Percentiles rank a stretch among this genome's conserved stretches.
Conservation (phyloP, 2,329 filamentous ascomycete genomes). For the Grosmannia clavigera region DNA sequence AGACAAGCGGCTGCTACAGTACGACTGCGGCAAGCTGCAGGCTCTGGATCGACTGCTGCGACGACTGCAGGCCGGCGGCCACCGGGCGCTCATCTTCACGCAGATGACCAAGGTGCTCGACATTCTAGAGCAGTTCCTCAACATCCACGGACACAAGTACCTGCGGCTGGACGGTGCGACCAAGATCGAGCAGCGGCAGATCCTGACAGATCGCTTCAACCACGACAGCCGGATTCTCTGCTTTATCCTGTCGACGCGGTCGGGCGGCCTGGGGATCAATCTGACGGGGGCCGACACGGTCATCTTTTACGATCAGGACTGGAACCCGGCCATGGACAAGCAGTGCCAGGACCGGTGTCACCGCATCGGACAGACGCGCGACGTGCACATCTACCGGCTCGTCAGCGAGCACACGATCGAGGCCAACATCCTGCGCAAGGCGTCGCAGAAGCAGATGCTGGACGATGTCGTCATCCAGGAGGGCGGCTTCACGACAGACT, state of each 20-base stretch:
- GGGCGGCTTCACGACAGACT: conserved; percentile 93
- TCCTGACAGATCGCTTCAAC: conserved; percentile 94
- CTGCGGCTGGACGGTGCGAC: conserved; percentile 92
- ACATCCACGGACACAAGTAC: conserved; percentile 96
- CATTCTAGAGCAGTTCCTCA: conserved; percentile 93
- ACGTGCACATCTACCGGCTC: conserved; percentile 95
- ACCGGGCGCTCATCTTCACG: conserved; percentile 94
- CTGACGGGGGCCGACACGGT: conserved; percentile 93
- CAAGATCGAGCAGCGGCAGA: conserved; percentile 89
- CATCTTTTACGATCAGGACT: conserved; percentile 98
- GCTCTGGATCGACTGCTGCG: conserved; percentile 76
- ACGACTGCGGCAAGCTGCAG: conserved; percentile 94
- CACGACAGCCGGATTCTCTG: conserved; percentile 82
- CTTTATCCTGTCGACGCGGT: conserved; percentile 91
- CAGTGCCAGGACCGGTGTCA: conserved; percentile 97
- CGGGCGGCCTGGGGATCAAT: conserved; percentile 91
- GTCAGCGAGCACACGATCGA: conserved; percentile 93
- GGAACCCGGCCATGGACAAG: conserved; percentile 99
- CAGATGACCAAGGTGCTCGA: conserved; percentile 99
- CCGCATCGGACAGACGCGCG: conserved; percentile 91
- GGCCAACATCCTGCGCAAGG: conserved; percentile 92
- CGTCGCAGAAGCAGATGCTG: conserved; percentile 93
- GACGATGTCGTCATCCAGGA: conserved; percentile 98
- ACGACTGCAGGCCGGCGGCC: conserved; percentile 75
- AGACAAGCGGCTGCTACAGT: conserved; percentile 89